A percentile compares a stretch with the other conserved stretches of the same genome.
Evolutionary conservation across 163 green algal species (phyloP).

Genomic region (Smithsoniella earleae): DNA sequence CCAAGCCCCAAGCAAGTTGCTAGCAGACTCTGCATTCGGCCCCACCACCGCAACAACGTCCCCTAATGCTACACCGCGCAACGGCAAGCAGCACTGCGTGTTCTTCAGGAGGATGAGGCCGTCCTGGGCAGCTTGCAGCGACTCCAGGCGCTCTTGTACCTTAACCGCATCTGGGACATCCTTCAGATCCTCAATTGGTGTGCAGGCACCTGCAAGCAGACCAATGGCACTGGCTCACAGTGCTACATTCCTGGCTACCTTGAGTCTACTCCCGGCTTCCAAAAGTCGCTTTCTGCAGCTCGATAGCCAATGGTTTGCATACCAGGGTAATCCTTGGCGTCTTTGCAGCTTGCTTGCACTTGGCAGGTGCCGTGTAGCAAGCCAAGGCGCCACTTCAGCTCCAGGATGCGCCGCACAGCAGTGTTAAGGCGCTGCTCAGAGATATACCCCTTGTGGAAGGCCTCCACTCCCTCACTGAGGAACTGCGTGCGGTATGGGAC

Average conservation of each 20-base stretch:
- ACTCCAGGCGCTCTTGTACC: conserved; percentile 16
- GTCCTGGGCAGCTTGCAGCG: conserved; percentile 12
- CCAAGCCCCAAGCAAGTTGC: conserved; percentile 12
- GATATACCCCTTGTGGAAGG: conserved; percentile 10
- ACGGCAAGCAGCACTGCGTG: background rate
- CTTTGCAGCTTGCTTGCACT: too few species aligned
- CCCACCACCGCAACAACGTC: conserved; percentile 24
- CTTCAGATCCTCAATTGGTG: conserved; percentile 3
- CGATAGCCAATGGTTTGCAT: too few species aligned
- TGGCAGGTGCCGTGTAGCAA: background rate
- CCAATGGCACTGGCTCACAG: too few species aligned
- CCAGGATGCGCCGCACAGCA: conserved; percentile 11
- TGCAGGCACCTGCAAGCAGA: background rate
- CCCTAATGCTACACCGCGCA: background rate
- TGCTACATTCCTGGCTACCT: background rate
- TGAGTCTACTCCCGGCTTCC: background rate
- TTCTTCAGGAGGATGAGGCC: conserved; percentile 5
- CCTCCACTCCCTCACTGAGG: conserved; percentile 9
- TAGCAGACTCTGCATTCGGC: background rate
- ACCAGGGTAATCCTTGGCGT: too few species aligned
- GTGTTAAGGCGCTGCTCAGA: background rate
- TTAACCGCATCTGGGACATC: conserved; percentile 8
- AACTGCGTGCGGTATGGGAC: conserved; percentile 8
- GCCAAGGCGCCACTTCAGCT: conserved; percentile 4
- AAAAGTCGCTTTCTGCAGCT: too few species aligned